These are phyloP conservation scores for Apostasia shenzhenica DNA, from an alignment of 106 monocot genomes.

Conservation along the genomic window DNA sequence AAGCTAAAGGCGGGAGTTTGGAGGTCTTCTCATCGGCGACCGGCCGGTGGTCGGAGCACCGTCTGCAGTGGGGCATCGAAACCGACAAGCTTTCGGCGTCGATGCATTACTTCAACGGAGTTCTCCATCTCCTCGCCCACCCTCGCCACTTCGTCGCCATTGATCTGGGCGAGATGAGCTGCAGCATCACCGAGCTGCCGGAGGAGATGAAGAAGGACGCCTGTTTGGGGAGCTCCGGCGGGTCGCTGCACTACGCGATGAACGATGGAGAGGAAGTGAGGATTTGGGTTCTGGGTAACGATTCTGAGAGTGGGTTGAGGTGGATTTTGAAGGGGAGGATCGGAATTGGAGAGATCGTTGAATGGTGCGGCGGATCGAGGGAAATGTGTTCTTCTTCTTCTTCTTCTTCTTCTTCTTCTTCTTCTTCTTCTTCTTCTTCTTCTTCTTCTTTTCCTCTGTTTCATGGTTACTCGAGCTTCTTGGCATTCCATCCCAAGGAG, in stretches of 20 bases:
- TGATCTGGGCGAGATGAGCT: slow-evolving; percentile 16
- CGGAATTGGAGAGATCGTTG: background rate
- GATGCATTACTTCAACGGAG: slow-evolving; percentile 31
- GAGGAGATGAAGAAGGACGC: slow-evolving; percentile 22
- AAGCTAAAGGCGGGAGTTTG: slow-evolving; percentile 16
- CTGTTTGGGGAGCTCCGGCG: slow-evolving; percentile 23
- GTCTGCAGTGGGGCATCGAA: slow-evolving; percentile 25
- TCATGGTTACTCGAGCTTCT: slow-evolving; percentile 4
- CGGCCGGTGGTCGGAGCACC: slow-evolving; percentile 18
- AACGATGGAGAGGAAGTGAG: slow-evolving; percentile 23
- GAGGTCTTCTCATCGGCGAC: slow-evolving; percentile 37
- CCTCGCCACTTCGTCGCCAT: slow-evolving; percentile 24
- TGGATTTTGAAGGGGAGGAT: slow-evolving; percentile 43
- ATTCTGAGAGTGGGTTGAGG: background rate
- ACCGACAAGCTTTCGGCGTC: slow-evolving; percentile 38
- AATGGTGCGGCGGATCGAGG: background rate
- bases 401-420: background rate
- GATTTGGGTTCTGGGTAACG: slow-evolving; percentile 30
- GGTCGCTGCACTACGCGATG: slow-evolving; percentile 22
- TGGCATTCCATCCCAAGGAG: slow-evolving; percentile 39
- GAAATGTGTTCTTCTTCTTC: background rate
- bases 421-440: background rate
- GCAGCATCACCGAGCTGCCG: slow-evolving; percentile 30
- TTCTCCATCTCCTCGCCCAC: slow-evolving; percentile 39
- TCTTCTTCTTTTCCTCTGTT: background rate